Conservation (phyloP, 1,284 basidiomycete genomes). For the Laetiporus sulphureus region DNA sequence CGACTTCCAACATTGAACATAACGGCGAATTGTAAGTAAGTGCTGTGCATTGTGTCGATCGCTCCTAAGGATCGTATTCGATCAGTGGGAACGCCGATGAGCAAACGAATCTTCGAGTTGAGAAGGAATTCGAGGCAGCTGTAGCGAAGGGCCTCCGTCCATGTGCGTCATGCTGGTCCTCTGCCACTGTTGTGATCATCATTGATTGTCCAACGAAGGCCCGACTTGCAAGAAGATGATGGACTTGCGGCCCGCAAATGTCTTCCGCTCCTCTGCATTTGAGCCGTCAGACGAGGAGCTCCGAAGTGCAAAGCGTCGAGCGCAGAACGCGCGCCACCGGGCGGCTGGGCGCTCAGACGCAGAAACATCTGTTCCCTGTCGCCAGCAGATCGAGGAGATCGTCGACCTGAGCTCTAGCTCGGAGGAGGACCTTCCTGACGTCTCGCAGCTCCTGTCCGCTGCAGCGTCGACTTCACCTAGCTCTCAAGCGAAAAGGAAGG, state of each 20-base stretch:
- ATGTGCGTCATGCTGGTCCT: conserved; percentile 33
- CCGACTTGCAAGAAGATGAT: conserved; percentile 55
- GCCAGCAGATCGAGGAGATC: conserved; percentile 11
- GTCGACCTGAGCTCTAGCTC: conserved; percentile 23
- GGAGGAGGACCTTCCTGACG: conserved; percentile 43
- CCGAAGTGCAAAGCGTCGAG: conserved; percentile 17
- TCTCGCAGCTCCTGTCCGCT: conserved; percentile 22
- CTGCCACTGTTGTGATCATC: too few relatives aligned
- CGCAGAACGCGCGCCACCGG: conserved; percentile 6
- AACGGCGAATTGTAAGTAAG: conserved; percentile 49
- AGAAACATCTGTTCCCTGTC: background rate
- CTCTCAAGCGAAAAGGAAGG: conserved; percentile 6
- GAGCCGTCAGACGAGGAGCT: conserved; percentile 37
- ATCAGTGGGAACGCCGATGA: conserved; percentile 47
- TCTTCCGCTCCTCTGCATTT: conserved; percentile 52
- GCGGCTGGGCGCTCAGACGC: conserved; percentile 7
- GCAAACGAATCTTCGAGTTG: conserved; percentile 43
- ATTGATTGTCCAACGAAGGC: conserved; percentile 32
- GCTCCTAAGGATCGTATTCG: background rate
- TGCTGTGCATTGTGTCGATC: background rate
- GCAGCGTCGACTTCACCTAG: conserved; percentile 5
- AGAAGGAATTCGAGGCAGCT: conserved; percentile 50
- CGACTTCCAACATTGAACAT: conserved; percentile 42
- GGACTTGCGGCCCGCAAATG: conserved; percentile 37
- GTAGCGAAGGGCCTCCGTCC: conserved; percentile 50